Percentiles rank a stretch among this genome's conserved stretches.
Evolutionary conservation across 2,329 filamentous ascomycete species (phyloP).

Genomic region (Hymenotorrendiella dingleyae): DNA sequence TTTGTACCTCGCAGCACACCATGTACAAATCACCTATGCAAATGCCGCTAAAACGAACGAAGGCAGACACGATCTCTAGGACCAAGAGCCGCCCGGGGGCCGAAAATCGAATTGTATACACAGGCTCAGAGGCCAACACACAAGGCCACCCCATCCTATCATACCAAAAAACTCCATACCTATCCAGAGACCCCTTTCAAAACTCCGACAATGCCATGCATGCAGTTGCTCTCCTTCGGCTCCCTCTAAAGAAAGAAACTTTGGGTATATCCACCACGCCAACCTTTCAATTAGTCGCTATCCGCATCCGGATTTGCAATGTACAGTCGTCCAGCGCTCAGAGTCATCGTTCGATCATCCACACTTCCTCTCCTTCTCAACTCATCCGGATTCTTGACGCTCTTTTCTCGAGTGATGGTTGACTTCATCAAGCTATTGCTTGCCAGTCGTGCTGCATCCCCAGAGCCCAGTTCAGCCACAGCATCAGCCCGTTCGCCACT

Average conservation of each 20-base stretch:
- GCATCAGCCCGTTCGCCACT: conserved; percentile 51
- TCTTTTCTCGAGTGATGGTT: conserved; percentile 57
- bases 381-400: conserved; percentile 63
- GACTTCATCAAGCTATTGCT: conserved; percentile 54
- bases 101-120: neutral
- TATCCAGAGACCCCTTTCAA: neutral
- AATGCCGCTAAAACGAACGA: conserved; percentile 3
- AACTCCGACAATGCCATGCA: conserved; percentile 7
- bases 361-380: conserved; percentile 73
- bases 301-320: conserved; percentile 73
- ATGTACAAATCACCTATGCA: conserved; percentile 1
- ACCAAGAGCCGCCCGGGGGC: neutral
- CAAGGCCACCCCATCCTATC: neutral
- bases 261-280: conserved; percentile 17
- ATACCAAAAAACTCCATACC: neutral
- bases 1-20: neutral
- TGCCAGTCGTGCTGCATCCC: conserved; percentile 44
- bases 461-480: conserved; percentile 45
- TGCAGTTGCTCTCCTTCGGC: neutral
- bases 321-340: conserved; percentile 61
- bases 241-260: too few relatives aligned
- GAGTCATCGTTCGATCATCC: conserved; percentile 69
- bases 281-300: conserved; percentile 27
- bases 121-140: neutral
- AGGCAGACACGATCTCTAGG: neutral